Evolutionary conservation across 1,139 yeast genomes (phyloP), one percentile per base, ranked within the genome.

Genomic region (Pichia sp.): DNA sequence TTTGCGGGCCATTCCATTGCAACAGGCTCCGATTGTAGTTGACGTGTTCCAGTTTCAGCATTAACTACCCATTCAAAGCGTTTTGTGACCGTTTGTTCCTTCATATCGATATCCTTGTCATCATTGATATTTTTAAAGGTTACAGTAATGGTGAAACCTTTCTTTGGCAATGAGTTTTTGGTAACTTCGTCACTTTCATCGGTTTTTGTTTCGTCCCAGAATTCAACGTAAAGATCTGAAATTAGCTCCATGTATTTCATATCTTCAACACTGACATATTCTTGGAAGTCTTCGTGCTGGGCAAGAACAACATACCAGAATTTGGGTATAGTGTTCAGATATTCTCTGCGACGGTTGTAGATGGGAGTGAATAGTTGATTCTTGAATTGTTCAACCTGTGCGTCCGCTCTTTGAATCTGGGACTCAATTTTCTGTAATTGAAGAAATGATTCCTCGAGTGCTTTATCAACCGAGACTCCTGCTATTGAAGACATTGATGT

Each of bases 271-370:
- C 74, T 65, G 20, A 81, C 63, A 49, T 72, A 80, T 44, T 82
- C 88, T 19, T 82, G 77, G 54, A 82, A 80, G 48, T 81, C 87
- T 29, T 78, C 80, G 53, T 80, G 82, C 52, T 80, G 84, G 0
- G 86, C 82, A 16, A 82, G 59, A 0, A 80, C 85, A 39, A 80
- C 71, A 55, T 77, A 79, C 93, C 93, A 82, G 53, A 82, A 80
- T 45, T 73, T 74, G 1, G 84, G 83, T 31, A 82, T 72, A 5
- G 62, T 52, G 9, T 49, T 40, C 18, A 75, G 60, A 19, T 69
- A 60, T 9, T 50, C 52, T 31, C 79, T 63, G 49, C 93, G 61
- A 37, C 66, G 58, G 9, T 50, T 54, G 52, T 71, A 80, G 13
- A 78, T 63, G 18, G 67, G 63, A 41, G 68, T 70, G 10, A 81